phyloP scores from a whole-genome alignment of 306 rosid species.

The Abrus precatorius region DNA sequence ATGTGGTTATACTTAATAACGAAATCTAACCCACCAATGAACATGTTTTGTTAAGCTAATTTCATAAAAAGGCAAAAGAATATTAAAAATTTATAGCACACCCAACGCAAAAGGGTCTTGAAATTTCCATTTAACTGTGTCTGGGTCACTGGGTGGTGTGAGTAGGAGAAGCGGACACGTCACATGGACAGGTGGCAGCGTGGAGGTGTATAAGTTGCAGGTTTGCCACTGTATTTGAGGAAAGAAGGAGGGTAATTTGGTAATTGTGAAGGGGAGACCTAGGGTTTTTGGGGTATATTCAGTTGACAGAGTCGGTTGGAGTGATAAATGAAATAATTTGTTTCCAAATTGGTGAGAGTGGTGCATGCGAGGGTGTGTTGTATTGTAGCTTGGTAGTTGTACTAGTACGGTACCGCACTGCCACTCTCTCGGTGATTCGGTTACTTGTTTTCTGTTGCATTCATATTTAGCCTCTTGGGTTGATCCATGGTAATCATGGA shows the following conservation, averaged over 20 bases:
- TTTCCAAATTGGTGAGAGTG: neutral
- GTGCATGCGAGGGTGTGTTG: slow-evolving; percentile 9
- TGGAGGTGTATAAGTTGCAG: slow-evolving; percentile 36
- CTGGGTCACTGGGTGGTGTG: neutral
- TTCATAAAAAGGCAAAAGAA: neutral
- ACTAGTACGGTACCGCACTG: neutral
- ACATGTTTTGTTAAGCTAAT: neutral
- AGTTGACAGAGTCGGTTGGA: slow-evolving; percentile 44
- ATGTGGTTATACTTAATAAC: slow-evolving; percentile 24
- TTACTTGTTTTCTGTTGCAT: slow-evolving; percentile 2
- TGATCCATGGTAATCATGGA: slow-evolving; percentile 57
- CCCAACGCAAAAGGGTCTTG: slow-evolving; percentile 16
- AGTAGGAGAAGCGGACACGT: slow-evolving; percentile 34
- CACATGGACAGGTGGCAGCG: slow-evolving; percentile 56
- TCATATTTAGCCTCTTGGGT: slow-evolving; percentile 22
- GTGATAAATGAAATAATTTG: neutral
- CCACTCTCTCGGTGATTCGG: slow-evolving; percentile 37
- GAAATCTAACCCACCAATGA: slow-evolving; percentile 34
- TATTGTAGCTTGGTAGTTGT: neutral
- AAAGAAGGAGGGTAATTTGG: slow-evolving; percentile 44
- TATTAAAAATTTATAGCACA: neutral
- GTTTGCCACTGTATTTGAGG: slow-evolving; percentile 8
- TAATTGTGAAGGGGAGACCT: slow-evolving; percentile 34
- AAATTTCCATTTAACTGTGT: slow-evolving; percentile 47
- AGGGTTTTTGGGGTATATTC: slow-evolving; percentile 55